These are phyloP conservation scores for Iris macrosiphon DNA, from an alignment of 106 monocot genomes.

Conservation along the genomic window DNA sequence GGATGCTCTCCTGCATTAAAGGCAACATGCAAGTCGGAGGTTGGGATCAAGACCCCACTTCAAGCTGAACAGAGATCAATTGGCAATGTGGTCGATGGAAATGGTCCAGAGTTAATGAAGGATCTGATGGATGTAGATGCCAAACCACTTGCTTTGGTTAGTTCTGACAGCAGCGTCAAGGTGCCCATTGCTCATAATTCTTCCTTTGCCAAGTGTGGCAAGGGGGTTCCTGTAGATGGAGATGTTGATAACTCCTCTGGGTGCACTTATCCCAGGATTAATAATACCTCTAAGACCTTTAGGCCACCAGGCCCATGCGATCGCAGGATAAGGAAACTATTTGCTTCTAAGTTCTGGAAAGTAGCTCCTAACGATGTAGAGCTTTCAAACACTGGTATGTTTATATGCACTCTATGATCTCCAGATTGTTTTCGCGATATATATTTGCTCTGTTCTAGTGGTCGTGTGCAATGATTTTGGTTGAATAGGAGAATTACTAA, in stretches of 20 bases:
- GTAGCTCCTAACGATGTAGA: constrained; percentile 35
- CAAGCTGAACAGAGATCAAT: constrained; percentile 1
- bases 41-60: constrained; percentile 9
- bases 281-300: constrained; percentile 21
- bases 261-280: constrained; percentile 43
- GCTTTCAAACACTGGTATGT: constrained; percentile 30
- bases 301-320: constrained; percentile 37
- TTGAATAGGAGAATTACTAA: too few relatives aligned
- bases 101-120: constrained; percentile 13
- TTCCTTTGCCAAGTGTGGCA: constrained; percentile 25
- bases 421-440: neutral
- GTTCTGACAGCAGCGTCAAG: constrained; percentile 75
- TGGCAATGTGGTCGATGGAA: neutral
- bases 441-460: neutral
- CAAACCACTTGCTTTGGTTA: constrained; percentile 48
- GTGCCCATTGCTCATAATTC: constrained; percentile 25
- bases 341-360: constrained; percentile 56
- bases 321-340: constrained; percentile 49
- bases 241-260: constrained; percentile 58
- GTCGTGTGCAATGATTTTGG: too few relatives aligned
- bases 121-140: constrained; percentile 46
- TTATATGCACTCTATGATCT: neutral
- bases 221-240: constrained; percentile 14
- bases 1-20: constrained; percentile 11
- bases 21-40: constrained; percentile 12